Percentiles rank a stretch among this genome's conserved stretches.
These are phyloP conservation scores for Phalaenopsis hybrid DNA, from an alignment of 116 monocot species.

Conservation along the genomic window DNA sequence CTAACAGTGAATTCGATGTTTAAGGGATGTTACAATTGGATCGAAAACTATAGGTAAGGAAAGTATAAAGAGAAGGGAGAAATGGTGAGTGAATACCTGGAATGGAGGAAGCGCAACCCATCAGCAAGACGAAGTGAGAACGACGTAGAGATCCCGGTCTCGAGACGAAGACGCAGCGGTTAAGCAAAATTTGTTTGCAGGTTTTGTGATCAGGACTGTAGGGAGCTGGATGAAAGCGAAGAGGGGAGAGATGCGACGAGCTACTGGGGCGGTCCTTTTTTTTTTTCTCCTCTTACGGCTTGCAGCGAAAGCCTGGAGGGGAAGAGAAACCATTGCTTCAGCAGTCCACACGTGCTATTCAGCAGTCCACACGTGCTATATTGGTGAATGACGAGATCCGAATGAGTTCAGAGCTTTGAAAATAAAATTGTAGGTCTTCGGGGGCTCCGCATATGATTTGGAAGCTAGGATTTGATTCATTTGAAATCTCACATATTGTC, in stretches of 20 bases:
- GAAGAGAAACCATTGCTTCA: too few species aligned
- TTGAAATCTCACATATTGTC: too few species aligned
- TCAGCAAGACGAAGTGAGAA: conserved; percentile 1
- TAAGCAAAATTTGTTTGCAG: background rate
- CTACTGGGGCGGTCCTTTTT: too few species aligned
- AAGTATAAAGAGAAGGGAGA: background rate
- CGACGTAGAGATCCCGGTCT: background rate
- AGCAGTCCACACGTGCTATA: too few species aligned
- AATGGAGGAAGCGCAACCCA: conserved; percentile 45
- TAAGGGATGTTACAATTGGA: background rate
- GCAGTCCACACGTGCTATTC: too few species aligned
- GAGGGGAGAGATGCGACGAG: background rate
- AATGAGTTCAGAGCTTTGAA: too few species aligned
- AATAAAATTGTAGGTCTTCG: too few species aligned
- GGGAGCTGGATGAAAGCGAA: background rate
- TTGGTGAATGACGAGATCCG: too few species aligned
- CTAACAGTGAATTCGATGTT: background rate
- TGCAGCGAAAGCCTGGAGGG: too few species aligned
- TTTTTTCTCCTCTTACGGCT: too few species aligned
- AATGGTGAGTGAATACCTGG: conserved; percentile 19
- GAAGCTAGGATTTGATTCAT: too few species aligned
- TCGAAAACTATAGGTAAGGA: background rate
- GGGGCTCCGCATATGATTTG: too few species aligned
- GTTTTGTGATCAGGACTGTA: background rate
- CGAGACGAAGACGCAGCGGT: background rate